phyloP scores from a whole-genome alignment of 2,329 filamentous ascomycete genomes.

The Endoconidiophora polonica region DNA sequence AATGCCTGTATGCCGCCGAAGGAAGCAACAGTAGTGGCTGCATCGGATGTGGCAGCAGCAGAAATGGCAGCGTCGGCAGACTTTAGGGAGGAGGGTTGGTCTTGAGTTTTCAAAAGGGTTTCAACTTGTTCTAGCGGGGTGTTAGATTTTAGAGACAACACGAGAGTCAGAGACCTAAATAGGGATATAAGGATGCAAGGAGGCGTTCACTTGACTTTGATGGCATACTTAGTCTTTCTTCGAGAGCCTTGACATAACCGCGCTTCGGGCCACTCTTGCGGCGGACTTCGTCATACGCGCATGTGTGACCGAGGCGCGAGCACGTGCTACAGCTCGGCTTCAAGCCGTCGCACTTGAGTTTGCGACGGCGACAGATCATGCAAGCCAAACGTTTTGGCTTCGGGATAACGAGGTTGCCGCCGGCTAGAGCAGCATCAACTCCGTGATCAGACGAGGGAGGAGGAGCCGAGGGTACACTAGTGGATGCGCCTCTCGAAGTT shows the following conservation, averaged over 20 bases:
- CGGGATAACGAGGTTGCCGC: constrained; percentile 42
- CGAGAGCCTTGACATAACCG: constrained; percentile 85
- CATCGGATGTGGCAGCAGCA: constrained; percentile 5
- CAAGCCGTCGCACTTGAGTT: constrained; percentile 74
- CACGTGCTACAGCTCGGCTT: constrained; percentile 81
- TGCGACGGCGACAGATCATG: constrained; percentile 82
- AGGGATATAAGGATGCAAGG: background rate
- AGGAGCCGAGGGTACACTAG: no score
- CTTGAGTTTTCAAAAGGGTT: constrained; percentile 70
- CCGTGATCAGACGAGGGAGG: no score
- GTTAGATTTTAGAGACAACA: background rate
- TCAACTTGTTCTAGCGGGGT: constrained; percentile 67
- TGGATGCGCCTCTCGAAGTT: no score
- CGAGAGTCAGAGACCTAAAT: background rate
- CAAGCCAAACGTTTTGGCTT: constrained; percentile 90
- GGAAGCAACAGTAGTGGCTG: background rate
- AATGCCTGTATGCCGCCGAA: background rate
- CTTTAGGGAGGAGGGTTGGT: constrained; percentile 22
- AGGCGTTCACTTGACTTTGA: no score
- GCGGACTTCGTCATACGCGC: constrained; percentile 80
- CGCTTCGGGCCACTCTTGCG: constrained; percentile 90
- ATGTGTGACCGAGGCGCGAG: constrained; percentile 68
- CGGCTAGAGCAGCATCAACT: constrained; percentile 21
- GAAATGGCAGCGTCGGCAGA: background rate
- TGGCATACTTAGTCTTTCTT: constrained; percentile 74